Percentiles rank a stretch among this genome's conserved stretches.
These are phyloP conservation scores for Boechera stricta DNA, from an alignment of 345 rosid genomes.

Conservation along the genomic window DNA sequence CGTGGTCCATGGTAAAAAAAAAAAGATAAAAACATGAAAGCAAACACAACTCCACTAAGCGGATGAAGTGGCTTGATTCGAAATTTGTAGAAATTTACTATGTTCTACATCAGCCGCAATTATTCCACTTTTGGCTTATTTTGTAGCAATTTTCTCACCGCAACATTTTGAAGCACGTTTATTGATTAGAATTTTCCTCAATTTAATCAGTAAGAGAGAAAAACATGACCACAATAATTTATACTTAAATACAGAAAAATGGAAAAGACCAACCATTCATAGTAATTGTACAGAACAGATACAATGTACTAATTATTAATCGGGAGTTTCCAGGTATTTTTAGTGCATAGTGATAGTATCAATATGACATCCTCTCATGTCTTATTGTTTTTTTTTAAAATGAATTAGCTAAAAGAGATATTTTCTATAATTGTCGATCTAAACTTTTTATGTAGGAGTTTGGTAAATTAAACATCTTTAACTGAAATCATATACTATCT, in stretches of 20 bases:
- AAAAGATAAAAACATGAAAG: too few species aligned
- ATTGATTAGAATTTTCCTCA: not conserved
- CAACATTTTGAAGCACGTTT: not conserved
- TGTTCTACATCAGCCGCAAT: too few species aligned
- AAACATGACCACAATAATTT: not conserved
- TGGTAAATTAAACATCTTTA: not conserved
- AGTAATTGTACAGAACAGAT: not conserved
- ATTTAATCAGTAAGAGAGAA: not conserved
- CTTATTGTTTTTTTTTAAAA: not conserved
- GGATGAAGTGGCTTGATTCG: too few species aligned
- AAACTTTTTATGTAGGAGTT: not conserved
- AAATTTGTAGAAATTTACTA: too few species aligned
- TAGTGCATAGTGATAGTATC: not conserved
- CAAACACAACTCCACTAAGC: too few species aligned
- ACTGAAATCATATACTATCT: too few species aligned
- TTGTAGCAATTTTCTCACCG: not conserved
- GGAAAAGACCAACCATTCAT: not conserved
- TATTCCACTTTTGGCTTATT: not conserved
- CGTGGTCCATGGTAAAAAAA: too few species aligned
- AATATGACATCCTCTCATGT: constrained; percentile 33
- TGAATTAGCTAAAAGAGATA: not conserved
- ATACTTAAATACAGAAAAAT: not conserved
- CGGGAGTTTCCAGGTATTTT: constrained; percentile 28
- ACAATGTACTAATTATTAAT: not conserved
- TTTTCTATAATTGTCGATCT: not conserved